Evolutionary conservation across 2,329 filamentous ascomycete genomes (phyloP).

Genomic region (Chaetothyriales sp.): DNA sequence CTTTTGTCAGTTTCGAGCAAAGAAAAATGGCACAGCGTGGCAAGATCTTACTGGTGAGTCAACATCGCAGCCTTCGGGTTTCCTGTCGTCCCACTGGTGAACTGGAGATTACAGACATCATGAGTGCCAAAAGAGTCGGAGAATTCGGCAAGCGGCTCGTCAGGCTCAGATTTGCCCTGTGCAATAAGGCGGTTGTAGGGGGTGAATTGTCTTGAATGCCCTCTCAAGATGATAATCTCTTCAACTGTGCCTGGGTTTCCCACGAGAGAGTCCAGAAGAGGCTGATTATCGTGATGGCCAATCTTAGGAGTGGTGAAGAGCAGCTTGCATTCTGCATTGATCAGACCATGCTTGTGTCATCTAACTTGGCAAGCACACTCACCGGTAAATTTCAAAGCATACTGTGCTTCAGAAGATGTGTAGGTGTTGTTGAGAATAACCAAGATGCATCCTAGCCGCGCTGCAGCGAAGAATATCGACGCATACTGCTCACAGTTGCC

Average conservation of each 20-base stretch:
- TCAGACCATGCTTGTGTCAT: not conserved
- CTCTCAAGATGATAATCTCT: slow-evolving; percentile 47
- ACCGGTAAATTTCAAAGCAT: slow-evolving; percentile 57
- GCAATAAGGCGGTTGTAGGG: slow-evolving; percentile 46
- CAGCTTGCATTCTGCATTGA: slow-evolving; percentile 47
- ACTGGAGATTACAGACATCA: slow-evolving; percentile 59
- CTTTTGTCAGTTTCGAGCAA: not conserved
- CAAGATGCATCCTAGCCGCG: slow-evolving; percentile 49
- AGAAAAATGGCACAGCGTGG: not conserved
- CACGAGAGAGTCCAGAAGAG: slow-evolving; percentile 42
- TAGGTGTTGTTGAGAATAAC: slow-evolving; percentile 76
- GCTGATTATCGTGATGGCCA: slow-evolving; percentile 47
- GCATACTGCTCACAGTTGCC: slow-evolving; percentile 44
- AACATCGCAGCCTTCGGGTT: slow-evolving; percentile 61
- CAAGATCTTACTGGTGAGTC: slow-evolving; percentile 46
- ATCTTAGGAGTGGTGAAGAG: slow-evolving; percentile 59
- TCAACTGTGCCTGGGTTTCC: slow-evolving; percentile 26
- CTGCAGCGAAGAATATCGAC: slow-evolving; percentile 57
- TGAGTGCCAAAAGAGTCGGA: slow-evolving; percentile 45
- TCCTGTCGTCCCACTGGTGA: slow-evolving; percentile 61
- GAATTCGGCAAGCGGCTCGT: slow-evolving; percentile 37
- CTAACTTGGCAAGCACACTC: slow-evolving; percentile 20
- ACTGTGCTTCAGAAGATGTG: slow-evolving; percentile 55
- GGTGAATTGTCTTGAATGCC: slow-evolving; percentile 38
- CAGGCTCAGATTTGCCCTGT: slow-evolving; percentile 35